Conservation (phyloP, 768 basidiomycete genomes). For the Rhizopogon rudus region DNA sequence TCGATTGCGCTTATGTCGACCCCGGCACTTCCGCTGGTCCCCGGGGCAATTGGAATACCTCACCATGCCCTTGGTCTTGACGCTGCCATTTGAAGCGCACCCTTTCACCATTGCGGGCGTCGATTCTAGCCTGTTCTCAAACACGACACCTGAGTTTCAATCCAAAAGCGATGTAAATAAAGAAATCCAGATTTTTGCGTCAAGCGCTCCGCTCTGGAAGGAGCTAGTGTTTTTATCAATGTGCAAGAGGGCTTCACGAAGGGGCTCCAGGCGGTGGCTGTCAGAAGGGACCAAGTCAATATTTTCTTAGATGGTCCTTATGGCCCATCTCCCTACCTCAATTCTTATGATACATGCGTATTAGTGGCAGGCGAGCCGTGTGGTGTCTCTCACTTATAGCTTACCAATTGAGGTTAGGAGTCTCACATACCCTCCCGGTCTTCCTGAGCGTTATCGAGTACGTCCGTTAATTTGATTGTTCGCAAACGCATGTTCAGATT, state of each 20-base stretch:
- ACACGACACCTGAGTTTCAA: neutral
- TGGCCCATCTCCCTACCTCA: slow-evolving; percentile 31
- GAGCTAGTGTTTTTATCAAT: slow-evolving; percentile 49
- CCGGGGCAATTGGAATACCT: slow-evolving; percentile 49
- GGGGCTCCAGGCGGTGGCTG: slow-evolving; percentile 29
- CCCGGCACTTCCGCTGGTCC: slow-evolving; percentile 39
- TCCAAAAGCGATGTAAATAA: slow-evolving; percentile 7
- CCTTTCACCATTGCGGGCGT: slow-evolving; percentile 50
- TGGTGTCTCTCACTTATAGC: neutral
- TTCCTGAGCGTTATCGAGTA: slow-evolving; percentile 41
- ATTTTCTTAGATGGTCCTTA: slow-evolving; percentile 46
- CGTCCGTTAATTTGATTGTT: slow-evolving; percentile 2
- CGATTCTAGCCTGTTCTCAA: slow-evolving; percentile 4
- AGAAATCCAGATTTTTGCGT: neutral
- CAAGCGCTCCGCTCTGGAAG: slow-evolving; percentile 13
- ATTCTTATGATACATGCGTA: slow-evolving; percentile 34
- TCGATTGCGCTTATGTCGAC: slow-evolving; percentile 35
- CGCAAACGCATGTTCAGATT: neutral
- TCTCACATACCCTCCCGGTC: slow-evolving; percentile 42
- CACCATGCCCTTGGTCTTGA: slow-evolving; percentile 35
- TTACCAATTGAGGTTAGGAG: slow-evolving; percentile 28
- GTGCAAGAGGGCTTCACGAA: slow-evolving; percentile 52
- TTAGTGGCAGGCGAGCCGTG: slow-evolving; percentile 35
- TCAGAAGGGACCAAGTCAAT: slow-evolving; percentile 22
- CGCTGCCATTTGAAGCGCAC: slow-evolving; percentile 40